Base-by-base conservation (phyloP, 805 yeast species). In the Lipomyces sp. region DNA sequence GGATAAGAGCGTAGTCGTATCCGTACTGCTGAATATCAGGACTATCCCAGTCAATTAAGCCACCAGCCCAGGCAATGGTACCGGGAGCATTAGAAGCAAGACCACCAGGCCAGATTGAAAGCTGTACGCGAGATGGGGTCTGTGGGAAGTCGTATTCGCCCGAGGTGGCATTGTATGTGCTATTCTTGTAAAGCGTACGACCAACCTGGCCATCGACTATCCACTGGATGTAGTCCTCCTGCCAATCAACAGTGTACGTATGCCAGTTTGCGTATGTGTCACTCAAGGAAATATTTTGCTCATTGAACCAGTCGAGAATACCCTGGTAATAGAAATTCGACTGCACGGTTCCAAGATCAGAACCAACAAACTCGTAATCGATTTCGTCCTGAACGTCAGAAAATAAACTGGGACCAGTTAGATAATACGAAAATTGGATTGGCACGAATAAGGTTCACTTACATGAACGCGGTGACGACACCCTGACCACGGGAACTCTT, bases 311-410 rank as follows among this genome's bases (percentile, higher is more conserved):
- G 81, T 90, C 85, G 75, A 87, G 80, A 39, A 80, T 77, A 77
- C 94, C 97, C 76, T 89, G 87, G 77, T 85, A 87, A 81, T 90
- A 93, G 82, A 76, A 92, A 79, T 93, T 93, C 34, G 92, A 81
- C 82, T 93, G 93, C 1, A 87, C 90, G 30, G 78, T 76, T 39
- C 83, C 82, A 74, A 90, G 78, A 74, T 89, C 85, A 74, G 84
- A 84, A 66, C 98, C 98, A 69, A 92, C 88, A 72, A 87, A 88
- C 80, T 93, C 97, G 75, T 79, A 87, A 84, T 93, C 98, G 73
- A 92, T 84, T 83, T 93, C 98, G 81, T 92, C 98, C 82, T 90
- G 87, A 53, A 88, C 91, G 75, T 90, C 90, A 6, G 97, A 90
- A 78, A 86, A 88, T 61, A 91, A 77, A 77, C 67, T 64, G 50